phyloP scores from a whole-genome alignment of 345 rosid genomes.

The Raphanus raphanistrum region DNA sequence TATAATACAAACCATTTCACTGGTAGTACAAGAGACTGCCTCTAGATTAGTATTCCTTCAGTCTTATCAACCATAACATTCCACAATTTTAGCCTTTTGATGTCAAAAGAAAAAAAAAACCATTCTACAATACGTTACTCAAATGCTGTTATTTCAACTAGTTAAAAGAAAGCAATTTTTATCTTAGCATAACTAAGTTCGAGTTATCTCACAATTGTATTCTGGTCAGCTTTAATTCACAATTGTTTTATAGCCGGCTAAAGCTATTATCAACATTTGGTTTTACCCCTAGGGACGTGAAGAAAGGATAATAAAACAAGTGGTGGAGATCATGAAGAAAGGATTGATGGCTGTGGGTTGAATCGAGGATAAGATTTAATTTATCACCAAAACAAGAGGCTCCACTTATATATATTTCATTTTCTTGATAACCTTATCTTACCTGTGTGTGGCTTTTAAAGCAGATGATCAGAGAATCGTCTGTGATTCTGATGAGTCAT shows the following conservation, averaged over 20 bases:
- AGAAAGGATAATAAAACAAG: neutral
- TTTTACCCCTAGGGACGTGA: neutral
- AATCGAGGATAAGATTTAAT: conserved; percentile 29
- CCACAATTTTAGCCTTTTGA: neutral
- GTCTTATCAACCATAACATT: neutral
- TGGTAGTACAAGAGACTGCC: neutral
- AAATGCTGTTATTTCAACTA: conserved; percentile 12
- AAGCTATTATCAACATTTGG: neutral
- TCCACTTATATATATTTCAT: neutral
- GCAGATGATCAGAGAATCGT: neutral
- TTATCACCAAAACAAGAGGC: conserved; percentile 28
- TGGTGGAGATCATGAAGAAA: conserved; percentile 29
- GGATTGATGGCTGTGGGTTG: conserved; percentile 20
- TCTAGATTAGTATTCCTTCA: neutral
- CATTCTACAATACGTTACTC: neutral
- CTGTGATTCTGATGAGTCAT: conserved; percentile 19
- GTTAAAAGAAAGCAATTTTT: neutral
- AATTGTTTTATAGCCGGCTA: neutral
- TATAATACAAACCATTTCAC: neutral
- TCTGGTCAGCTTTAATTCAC: neutral
- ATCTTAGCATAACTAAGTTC: neutral
- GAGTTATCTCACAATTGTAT: neutral
- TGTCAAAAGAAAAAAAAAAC: no score
- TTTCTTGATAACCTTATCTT: conserved; percentile 15
- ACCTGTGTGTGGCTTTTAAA: conserved; percentile 16